Evolutionary conservation across 306 rosid genomes (phyloP).

Genomic region (Vicia faba): DNA sequence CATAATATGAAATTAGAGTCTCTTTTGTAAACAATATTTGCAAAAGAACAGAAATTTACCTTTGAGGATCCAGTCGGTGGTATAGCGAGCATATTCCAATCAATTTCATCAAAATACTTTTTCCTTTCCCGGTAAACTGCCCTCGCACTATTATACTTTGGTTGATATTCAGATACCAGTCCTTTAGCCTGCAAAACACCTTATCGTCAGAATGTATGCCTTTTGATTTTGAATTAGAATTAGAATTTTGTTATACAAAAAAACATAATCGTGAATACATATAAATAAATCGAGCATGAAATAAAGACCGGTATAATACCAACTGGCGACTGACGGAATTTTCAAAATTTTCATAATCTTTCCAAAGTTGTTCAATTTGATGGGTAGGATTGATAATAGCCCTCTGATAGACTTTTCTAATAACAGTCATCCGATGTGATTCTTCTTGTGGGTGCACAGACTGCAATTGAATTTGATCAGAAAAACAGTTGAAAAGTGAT

Average conservation of each 20-base stretch:
- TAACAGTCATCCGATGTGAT: conserved; percentile 82
- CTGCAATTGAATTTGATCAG: conserved; percentile 44
- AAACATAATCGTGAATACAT: conserved; percentile 18
- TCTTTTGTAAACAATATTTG: conserved; percentile 15
- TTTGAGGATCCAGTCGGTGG: conserved; percentile 90
- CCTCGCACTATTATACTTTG: conserved; percentile 83
- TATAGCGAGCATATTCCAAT: conserved; percentile 90
- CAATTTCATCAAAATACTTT: conserved; percentile 86
- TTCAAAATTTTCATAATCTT: conserved; percentile 90
- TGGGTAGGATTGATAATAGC: conserved; percentile 93
- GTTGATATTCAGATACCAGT: conserved; percentile 88
- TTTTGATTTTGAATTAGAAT: background rate
- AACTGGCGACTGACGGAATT: conserved; percentile 92
- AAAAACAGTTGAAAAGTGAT: conserved; percentile 8
- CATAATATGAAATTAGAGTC: background rate
- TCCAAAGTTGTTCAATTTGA: conserved; percentile 95
- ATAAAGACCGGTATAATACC: conserved; percentile 54
- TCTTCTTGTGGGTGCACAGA: conserved; percentile 72
- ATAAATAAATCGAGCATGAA: conserved; percentile 31
- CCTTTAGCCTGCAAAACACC: conserved; percentile 82
- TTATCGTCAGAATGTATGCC: conserved; percentile 36
- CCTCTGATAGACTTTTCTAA: conserved; percentile 80
- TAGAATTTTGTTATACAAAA: background rate
- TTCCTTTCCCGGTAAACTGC: conserved; percentile 97
- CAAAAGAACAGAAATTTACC: conserved; percentile 52